Base-by-base conservation (phyloP, 257 asterid genomes). In the Solanum sparsipilum region DNA sequence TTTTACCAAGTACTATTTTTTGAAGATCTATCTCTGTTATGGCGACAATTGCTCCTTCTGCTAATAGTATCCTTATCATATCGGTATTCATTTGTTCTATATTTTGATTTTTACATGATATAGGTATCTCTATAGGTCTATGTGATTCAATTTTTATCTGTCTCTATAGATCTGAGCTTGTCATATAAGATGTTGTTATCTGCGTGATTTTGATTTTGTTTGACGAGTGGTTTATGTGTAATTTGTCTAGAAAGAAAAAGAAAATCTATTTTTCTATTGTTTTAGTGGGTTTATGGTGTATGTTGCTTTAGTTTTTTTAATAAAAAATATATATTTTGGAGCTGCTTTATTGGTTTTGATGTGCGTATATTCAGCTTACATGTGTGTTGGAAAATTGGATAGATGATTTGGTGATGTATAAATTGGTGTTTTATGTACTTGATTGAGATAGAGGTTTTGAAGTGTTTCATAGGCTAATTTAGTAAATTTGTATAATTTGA, bases 41-140 rank as follows among this genome's bases (percentile, higher is more conserved):
- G 95, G 94, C 93, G 18, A 87, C 94, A 84, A 93, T 93, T 86
- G 92, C 93, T 88, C 92, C 93, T 75, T 88, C 93, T 56, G 90
- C 91, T 84, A 94, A 93, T 89, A 93, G 96, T 94, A 94, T 92
- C 94, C 94, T 93, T 83, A 83, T 29, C 35, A 82, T 39, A n/a
- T 63, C 18, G 29, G 41, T 12, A 58, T 41, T 82, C 36, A 0
- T 34, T 34, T 34, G 36, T 34, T 34, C 36, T 41, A 25, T 58
- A 1, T 36, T 36, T 36, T 36, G 38, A 41, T 39, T 1, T 36
- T 36, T 36, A 36, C 38, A 36, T 36, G 23, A 2, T 39, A 5
- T 35, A 35, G 36, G 36, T 35, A 15, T 56, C 29, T 86, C 70
- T 83, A 31, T 20, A 56, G 75, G 21, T 84, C 36, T 60, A 10